A percentile compares a stretch with the other conserved stretches of the same genome.
Conservation (phyloP, 2,329 filamentous ascomycete species). For the Penicillium concentricum region DNA sequence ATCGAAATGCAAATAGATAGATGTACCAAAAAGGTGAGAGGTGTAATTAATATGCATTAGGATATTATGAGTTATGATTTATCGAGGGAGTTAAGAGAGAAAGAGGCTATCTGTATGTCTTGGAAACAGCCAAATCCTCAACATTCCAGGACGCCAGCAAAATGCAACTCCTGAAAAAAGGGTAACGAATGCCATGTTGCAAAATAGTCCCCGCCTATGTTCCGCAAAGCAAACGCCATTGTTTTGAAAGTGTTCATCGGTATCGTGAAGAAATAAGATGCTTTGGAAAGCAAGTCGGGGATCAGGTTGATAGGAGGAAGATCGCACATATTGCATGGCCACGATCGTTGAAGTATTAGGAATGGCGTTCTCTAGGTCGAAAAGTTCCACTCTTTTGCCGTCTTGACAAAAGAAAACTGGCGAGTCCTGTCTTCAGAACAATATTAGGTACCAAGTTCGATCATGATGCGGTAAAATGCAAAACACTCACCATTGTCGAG, state of each 20-base stretch:
- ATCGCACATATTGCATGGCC: background rate
- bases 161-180: background rate
- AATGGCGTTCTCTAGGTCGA: background rate
- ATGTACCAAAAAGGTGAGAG: background rate
- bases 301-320: background rate
- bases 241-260: background rate
- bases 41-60: background rate
- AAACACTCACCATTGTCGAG: background rate
- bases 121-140: background rate
- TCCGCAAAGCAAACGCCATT: background rate
- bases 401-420: background rate
- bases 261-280: background rate
- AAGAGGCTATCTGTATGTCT: background rate
- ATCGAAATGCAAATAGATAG: background rate
- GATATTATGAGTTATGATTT: background rate
- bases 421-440: background rate
- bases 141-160: background rate
- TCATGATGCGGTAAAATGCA: background rate
- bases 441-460: background rate
- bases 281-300: background rate
- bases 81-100: background rate
- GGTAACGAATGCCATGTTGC: background rate
- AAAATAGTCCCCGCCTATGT: background rate
- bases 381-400: background rate
- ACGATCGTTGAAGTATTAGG: background rate